A percentile compares a stretch with the other conserved stretches of the same genome.
Conservation (phyloP, 2,329 filamentous ascomycete species). For the Aspergillus sp. region DNA sequence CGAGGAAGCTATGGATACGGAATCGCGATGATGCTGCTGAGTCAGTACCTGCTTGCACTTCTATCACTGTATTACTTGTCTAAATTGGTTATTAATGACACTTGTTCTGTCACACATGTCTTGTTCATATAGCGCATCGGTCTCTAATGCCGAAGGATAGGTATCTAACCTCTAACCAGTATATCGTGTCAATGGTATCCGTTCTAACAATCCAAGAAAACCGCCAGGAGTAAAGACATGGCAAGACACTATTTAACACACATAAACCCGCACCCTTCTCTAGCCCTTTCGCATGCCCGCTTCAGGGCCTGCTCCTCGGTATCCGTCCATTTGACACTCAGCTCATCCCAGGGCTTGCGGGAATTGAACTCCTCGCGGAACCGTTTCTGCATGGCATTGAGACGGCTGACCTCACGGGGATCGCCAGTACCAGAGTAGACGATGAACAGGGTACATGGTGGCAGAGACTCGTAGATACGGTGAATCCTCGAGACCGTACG, state of each 20-base stretch:
- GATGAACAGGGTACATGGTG: slow-evolving; percentile 59
- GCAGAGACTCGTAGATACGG: slow-evolving; percentile 55
- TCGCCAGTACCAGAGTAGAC: slow-evolving; percentile 66
- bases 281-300: slow-evolving; percentile 55
- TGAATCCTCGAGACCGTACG: slow-evolving; percentile 53
- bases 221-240: too few relatives aligned
- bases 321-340: slow-evolving; percentile 65
- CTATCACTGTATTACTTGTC: slow-evolving; percentile 14
- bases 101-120: not conserved
- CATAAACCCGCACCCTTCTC: slow-evolving; percentile 60
- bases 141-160: too few relatives aligned
- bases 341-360: slow-evolving; percentile 61
- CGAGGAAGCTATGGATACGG: slow-evolving; percentile 39
- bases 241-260: slow-evolving; percentile 51
- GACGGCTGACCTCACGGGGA: slow-evolving; percentile 54
- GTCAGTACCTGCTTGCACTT: slow-evolving; percentile 5
- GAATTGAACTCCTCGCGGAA: slow-evolving; percentile 58
- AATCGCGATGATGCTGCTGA: slow-evolving; percentile 17
- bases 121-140: too few relatives aligned
- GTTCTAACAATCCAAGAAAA: too few relatives aligned
- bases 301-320: slow-evolving; percentile 60
- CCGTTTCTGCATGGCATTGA: slow-evolving; percentile 56
- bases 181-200: too few relatives aligned
- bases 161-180: too few relatives aligned
- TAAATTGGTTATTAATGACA: not conserved